Base-by-base conservation (phyloP, 129 eudicot genomes). In the Artemisia annua region DNA sequence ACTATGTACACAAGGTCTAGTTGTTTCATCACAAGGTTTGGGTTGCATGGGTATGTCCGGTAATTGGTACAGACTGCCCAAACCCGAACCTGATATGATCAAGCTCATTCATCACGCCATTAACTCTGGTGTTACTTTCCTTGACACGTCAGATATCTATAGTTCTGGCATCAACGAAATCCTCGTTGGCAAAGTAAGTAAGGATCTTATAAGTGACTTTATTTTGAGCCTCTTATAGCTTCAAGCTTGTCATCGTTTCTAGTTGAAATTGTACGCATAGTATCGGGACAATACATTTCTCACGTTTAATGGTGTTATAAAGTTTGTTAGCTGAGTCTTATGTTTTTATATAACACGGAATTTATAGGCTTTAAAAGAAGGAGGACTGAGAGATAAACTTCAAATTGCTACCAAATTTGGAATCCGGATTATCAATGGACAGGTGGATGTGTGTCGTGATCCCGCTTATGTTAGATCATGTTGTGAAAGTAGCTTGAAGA, bases 21-120 rank as follows among this genome's bases (percentile, higher is more conserved):
- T 81, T 48, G 87, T 87, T 8, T 87, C 92, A 16, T 79, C 76
- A 4, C 88, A 87, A n/a, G 92, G 92, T 7, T 53, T 87, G 13
- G 92, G 88, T 14, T 87, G 92, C 39, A 79, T 87, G 92, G 77
- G 87, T 24, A 80, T 86, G 91, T 83, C 87, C 6, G 74, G 67
- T 30, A 30, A 30, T 0, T 6, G 28, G 13, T 72, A 77, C 73
- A 85, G 83, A 20, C 73, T 53, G 8, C 83, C 79, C 0, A 86
- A 83, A 70, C 81, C 85, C 2, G 82, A 86, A 46, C 62, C 66
- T 7, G 83, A 83, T 26, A 86, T 86, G 91, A 83, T 86, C 49
- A 51, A 67, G 3, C 87, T 86, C 64, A 74, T 86, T 32, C 91
- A 50, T 77, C 85, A 86, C 44, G 91, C 91, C 24, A 58, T 86